Evolutionary conservation across 257 asterid genomes (phyloP).

Genomic region (Salvia splendens): DNA sequence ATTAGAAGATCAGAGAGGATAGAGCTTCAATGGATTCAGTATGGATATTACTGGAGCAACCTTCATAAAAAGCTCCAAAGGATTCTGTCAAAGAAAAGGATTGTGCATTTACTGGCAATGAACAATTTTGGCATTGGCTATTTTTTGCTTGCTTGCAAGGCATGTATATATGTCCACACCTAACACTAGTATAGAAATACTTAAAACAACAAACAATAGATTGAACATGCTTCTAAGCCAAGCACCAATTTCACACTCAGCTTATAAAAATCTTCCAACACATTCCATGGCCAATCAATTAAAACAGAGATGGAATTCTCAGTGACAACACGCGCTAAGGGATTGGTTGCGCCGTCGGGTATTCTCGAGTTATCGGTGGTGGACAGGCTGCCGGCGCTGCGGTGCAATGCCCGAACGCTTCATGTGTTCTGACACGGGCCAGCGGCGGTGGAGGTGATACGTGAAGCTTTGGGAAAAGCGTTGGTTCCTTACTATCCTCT

Average conservation of each 20-base stretch:
- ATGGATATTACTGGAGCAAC: constrained; percentile 39
- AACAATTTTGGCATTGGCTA: too few species aligned
- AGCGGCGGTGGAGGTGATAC: constrained; percentile 33
- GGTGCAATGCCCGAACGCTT: constrained; percentile 56
- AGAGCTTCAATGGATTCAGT: constrained; percentile 34
- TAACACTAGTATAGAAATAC: not conserved
- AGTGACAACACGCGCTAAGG: constrained; percentile 33
- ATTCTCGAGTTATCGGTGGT: constrained; percentile 50
- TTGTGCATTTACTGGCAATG: too few species aligned
- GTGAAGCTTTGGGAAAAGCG: constrained; percentile 46
- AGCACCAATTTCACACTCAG: constrained; percentile 1
- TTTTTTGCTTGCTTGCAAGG: constrained; percentile 8
- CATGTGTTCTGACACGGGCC: constrained; percentile 46
- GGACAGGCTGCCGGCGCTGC: constrained; percentile 44
- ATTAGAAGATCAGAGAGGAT: constrained; percentile 21
- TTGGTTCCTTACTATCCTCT: constrained; percentile 60
- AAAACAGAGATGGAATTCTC: constrained; percentile 36
- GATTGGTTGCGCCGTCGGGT: constrained; percentile 42
- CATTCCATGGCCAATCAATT: not conserved
- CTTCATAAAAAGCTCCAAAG: too few species aligned
- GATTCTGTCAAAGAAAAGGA: not conserved
- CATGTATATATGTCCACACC: constrained; percentile 15
- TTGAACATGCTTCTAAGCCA: constrained; percentile 24
- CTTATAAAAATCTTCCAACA: not conserved
- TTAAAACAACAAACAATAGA: constrained; percentile 5